phyloP scores from a whole-genome alignment of 164 flowering plant species.

The Chloranthus sessilifolius region DNA sequence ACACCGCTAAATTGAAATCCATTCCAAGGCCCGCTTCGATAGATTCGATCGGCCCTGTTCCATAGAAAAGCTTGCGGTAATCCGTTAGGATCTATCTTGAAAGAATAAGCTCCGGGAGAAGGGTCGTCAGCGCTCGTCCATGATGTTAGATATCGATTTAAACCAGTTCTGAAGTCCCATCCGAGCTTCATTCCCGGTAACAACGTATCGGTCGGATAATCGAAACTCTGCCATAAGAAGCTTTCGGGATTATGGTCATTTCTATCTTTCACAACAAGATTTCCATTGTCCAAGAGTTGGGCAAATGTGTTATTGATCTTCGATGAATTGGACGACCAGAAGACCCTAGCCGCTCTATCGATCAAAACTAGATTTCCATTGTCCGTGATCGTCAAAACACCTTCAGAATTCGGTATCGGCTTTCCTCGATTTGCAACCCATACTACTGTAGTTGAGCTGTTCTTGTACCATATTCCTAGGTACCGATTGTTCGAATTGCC shows the following conservation, averaged over 20 bases:
- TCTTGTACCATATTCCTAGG: conserved; percentile 21
- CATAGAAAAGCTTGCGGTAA: conserved; percentile 25
- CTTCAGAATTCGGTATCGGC: conserved; percentile 36
- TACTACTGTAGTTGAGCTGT: conserved; percentile 21
- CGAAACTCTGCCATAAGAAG: conserved; percentile 9
- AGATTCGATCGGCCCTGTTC: not conserved
- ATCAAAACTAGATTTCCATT: conserved; percentile 29
- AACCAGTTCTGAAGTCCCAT: conserved; percentile 11
- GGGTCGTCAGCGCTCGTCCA: conserved; percentile 45
- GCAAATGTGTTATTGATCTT: conserved; percentile 11
- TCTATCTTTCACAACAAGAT: conserved; percentile 30
- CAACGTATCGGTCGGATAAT: conserved; percentile 19
- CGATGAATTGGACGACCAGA: conserved; percentile 15
- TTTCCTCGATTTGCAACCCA: conserved; percentile 64
- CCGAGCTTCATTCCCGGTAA: conserved; percentile 29
- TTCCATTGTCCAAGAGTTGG: conserved; percentile 38
- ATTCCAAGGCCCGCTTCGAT: conserved; percentile 61
- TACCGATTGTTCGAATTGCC: conserved; percentile 9
- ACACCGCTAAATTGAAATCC: conserved; percentile 54
- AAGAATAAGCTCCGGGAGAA: conserved; percentile 30
- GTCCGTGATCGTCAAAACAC: conserved; percentile 17
- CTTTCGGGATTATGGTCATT: no score
- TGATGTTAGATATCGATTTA: conserved; percentile 4
- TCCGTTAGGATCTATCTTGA: conserved; percentile 26
- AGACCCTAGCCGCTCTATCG: no score